Evolutionary conservation across 306 rosid genomes (phyloP).

Genomic region (Fragaria vesca): DNA sequence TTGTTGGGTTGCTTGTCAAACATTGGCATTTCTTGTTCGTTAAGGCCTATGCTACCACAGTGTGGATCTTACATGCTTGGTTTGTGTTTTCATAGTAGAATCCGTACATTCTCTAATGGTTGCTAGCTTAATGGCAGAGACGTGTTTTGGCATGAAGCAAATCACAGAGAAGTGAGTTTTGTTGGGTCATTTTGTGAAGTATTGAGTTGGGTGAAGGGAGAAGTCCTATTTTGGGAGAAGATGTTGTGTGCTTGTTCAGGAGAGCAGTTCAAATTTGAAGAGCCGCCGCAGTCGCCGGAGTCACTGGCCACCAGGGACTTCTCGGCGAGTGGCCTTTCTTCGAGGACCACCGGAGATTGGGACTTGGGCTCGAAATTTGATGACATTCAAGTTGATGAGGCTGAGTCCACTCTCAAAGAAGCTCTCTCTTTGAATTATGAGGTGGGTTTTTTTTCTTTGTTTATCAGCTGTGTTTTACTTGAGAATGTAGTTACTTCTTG

Average conservation of each 20-base stretch:
- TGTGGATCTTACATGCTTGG: conserved; percentile 32
- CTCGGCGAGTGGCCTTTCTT: conserved; percentile 87
- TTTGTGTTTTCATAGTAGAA: conserved; percentile 17
- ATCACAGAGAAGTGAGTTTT: conserved; percentile 33
- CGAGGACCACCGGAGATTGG: conserved; percentile 86
- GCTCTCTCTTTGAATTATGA: conserved; percentile 91
- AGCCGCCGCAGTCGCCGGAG: conserved; percentile 91
- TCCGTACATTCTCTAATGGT: conserved; percentile 21
- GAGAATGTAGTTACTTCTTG: neutral
- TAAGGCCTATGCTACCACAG: conserved; percentile 22
- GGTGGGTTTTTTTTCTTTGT: conserved; percentile 37
- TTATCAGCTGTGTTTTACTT: neutral
- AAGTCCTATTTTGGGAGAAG: conserved; percentile 33
- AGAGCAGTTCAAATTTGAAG: conserved; percentile 89
- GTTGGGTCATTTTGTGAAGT: conserved; percentile 24
- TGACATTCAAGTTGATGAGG: conserved; percentile 88
- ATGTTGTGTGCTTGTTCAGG: conserved; percentile 99
- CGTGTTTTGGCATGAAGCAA: conserved; percentile 11
- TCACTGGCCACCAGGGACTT: conserved; percentile 95
- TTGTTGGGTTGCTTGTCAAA: conserved; percentile 7
- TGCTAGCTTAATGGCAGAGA: neutral
- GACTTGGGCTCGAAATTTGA: conserved; percentile 56
- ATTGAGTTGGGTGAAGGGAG: neutral
- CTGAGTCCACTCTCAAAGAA: conserved; percentile 85
- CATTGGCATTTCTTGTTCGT: conserved; percentile 18